These are phyloP conservation scores for Ceratobasidium sp. DNA, from an alignment of 1,284 basidiomycete species.

Conservation along the genomic window DNA sequence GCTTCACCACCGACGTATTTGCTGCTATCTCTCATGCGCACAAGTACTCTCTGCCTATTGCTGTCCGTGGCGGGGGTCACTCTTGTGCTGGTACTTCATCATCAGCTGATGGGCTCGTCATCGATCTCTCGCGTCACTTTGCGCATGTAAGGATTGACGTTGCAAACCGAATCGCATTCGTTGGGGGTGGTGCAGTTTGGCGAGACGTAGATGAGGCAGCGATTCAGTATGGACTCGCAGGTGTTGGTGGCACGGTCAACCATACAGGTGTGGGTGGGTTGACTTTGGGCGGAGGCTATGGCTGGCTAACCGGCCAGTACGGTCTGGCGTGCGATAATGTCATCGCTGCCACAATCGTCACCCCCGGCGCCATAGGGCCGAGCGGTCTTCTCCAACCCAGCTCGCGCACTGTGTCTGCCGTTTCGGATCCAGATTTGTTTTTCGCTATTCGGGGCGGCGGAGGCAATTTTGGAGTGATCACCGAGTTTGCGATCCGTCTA, in stretches of 20 bases:
- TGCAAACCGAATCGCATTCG: conserved; percentile 48
- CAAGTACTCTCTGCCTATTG: conserved; percentile 11
- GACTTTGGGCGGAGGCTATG: conserved; percentile 55
- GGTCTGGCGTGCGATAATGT: conserved; percentile 55
- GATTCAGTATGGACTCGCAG: conserved; percentile 50
- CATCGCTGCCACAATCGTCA: conserved; percentile 49
- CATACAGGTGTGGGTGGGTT: conserved; percentile 54
- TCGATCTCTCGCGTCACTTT: conserved; percentile 53
- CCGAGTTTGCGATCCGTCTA: conserved; percentile 44
- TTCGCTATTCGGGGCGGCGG: conserved; percentile 46
- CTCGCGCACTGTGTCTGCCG: conserved; percentile 27
- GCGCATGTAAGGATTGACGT: conserved; percentile 50
- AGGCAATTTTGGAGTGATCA: conserved; percentile 47
- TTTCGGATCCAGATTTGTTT: conserved; percentile 41
- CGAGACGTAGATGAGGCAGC: conserved; percentile 52
- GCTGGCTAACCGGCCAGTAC: conserved; percentile 52
- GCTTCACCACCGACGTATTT: conserved; percentile 32
- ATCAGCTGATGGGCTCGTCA: conserved; percentile 47
- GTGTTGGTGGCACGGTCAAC: conserved; percentile 54
- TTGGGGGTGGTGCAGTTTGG: conserved; percentile 53
- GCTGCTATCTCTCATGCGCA: conserved; percentile 21
- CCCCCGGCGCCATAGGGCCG: conserved; percentile 21
- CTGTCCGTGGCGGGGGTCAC: conserved; percentile 41
- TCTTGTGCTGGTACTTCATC: conserved; percentile 38
- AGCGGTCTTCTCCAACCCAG: conserved; percentile 19